A percentile compares a stretch with the other conserved stretches of the same genome.
These are phyloP conservation scores for Aspergillus leporis DNA, from an alignment of 495 filamentous ascomycete species.

Conservation along the genomic window DNA sequence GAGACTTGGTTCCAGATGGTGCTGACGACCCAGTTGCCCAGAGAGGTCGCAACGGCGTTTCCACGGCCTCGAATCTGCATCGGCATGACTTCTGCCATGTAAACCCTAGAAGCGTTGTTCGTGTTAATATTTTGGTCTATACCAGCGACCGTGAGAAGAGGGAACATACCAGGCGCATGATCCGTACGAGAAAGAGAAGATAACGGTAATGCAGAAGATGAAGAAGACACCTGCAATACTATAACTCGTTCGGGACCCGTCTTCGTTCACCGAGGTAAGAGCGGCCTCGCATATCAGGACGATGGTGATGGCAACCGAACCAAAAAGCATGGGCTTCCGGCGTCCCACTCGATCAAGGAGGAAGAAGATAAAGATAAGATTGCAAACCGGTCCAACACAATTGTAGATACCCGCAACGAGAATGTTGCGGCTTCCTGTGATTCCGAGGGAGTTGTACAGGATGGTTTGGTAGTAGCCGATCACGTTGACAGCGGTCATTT, in stretches of 20 bases:
- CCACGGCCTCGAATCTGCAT: slow-evolving; percentile 51
- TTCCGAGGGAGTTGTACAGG: slow-evolving; percentile 60
- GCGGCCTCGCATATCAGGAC: slow-evolving; percentile 46
- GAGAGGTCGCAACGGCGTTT: slow-evolving; percentile 46
- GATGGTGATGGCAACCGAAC: slow-evolving; percentile 39
- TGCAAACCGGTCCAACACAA: slow-evolving; percentile 54
- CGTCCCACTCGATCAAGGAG: slow-evolving; percentile 42
- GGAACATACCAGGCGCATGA: slow-evolving; percentile 43
- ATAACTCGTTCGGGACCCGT: slow-evolving; percentile 33
- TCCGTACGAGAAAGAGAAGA: slow-evolving; percentile 49
- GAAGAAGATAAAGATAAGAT: slow-evolving; percentile 48
- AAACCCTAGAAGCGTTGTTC: slow-evolving; percentile 29
- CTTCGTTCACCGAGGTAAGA: slow-evolving; percentile 40
- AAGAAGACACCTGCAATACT: slow-evolving; percentile 51
- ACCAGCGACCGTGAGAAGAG: not conserved
- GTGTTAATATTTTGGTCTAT: not conserved
- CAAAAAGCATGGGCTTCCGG: slow-evolving; percentile 39
- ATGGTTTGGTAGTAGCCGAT: slow-evolving; percentile 61
- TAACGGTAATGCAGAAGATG: slow-evolving; percentile 48
- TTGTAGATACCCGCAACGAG: slow-evolving; percentile 63
- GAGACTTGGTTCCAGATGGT: slow-evolving; percentile 54
- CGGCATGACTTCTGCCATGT: slow-evolving; percentile 53
- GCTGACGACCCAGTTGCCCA: slow-evolving; percentile 52
- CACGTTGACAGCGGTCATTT: slow-evolving; percentile 57
- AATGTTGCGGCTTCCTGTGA: slow-evolving; percentile 48